Conservation (phyloP, 768 basidiomycete species). For the Agrocybe praecox region DNA sequence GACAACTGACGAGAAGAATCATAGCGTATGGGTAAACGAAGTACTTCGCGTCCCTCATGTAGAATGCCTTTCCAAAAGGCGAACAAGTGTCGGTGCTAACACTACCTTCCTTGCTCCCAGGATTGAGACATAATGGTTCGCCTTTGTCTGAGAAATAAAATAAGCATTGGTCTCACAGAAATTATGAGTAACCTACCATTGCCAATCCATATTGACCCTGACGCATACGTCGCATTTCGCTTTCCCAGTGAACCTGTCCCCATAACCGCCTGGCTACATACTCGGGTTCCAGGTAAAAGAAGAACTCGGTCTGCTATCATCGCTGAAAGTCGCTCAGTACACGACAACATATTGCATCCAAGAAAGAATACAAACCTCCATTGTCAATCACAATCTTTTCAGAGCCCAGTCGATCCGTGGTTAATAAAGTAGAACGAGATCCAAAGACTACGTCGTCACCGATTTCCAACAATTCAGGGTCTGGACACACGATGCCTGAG, state of each 20-base stretch:
- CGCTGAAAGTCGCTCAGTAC: constrained; percentile 21
- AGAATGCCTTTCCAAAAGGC: constrained; percentile 47
- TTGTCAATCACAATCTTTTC: constrained; percentile 38
- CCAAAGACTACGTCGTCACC: constrained; percentile 54
- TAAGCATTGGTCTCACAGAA: neutral
- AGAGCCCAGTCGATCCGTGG: constrained; percentile 43
- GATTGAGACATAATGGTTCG: constrained; percentile 39
- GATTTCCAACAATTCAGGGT: constrained; percentile 50
- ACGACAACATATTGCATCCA: neutral
- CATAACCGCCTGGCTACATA: constrained; percentile 45
- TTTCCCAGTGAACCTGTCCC: constrained; percentile 47
- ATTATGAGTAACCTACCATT: constrained; percentile 30
- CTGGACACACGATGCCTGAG: constrained; percentile 44
- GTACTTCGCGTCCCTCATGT: constrained; percentile 39
- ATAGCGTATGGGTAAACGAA: constrained; percentile 43
- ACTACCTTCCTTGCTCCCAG: constrained; percentile 20
- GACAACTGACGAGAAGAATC: constrained; percentile 37
- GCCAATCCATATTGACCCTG: constrained; percentile 51
- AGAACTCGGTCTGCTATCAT: constrained; percentile 55
- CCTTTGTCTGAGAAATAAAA: constrained; percentile 30
- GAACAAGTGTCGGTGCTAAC: constrained; percentile 32
- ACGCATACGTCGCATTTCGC: constrained; percentile 39
- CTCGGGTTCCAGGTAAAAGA: constrained; percentile 42
- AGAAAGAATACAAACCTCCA: constrained; percentile 29
- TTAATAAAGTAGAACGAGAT: constrained; percentile 46